phyloP scores from a whole-genome alignment of 441 rosid genomes.

The Raphanus hybrid region DNA sequence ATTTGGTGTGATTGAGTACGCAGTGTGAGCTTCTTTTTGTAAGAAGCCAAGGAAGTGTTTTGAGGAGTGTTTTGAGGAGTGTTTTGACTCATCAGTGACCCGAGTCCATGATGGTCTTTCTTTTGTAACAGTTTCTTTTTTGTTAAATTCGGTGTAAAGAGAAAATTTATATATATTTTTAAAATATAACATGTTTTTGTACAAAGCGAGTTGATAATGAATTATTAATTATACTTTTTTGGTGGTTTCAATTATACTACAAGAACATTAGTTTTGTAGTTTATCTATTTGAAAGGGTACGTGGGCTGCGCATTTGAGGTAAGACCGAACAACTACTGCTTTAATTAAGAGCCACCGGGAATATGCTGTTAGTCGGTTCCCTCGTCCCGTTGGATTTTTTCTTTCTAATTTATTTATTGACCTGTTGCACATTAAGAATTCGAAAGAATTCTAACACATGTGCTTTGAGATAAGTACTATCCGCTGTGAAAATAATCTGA shows the following conservation, averaged over 20 bases:
- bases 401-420: not conserved
- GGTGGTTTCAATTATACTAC: not conserved
- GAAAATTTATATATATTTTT: not conserved
- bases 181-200: not conserved
- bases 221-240: not conserved
- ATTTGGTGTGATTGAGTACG: not conserved
- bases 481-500: no score
- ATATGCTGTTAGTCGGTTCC: constrained; percentile 1
- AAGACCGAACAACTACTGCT: not conserved
- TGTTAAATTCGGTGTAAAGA: constrained; percentile 2
- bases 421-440: not conserved
- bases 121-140: not conserved
- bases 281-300: not conserved
- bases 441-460: no score
- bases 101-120: not conserved
- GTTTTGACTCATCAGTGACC: not conserved
- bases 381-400: not conserved
- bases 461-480: no score
- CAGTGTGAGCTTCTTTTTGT: not conserved
- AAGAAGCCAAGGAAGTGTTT: not conserved
- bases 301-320: not conserved
- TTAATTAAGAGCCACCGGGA: constrained; percentile 6
- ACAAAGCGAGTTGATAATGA: not conserved
- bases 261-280: not conserved
- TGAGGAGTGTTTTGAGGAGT: not conserved